phyloP scores from a whole-genome alignment of 2,329 filamentous ascomycete species.

The Fusarium transvaalense region DNA sequence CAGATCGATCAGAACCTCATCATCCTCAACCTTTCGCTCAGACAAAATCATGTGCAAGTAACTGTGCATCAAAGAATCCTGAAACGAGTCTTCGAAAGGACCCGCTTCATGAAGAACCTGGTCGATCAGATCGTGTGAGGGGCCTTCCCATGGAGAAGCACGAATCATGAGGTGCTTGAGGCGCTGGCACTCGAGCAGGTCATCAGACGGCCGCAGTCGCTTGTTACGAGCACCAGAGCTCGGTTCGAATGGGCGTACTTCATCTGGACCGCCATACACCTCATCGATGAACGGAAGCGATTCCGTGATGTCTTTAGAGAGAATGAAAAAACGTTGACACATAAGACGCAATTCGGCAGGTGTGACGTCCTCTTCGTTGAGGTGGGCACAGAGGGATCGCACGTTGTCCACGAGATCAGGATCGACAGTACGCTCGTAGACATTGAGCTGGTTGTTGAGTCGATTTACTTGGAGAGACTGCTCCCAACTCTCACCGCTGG shows the following conservation, averaged over 20 bases:
- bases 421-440: conserved; percentile 13
- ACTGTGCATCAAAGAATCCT: not conserved
- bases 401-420: not conserved
- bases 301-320: not conserved
- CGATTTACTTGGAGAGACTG: not conserved
- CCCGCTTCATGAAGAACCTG: not conserved
- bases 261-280: not conserved
- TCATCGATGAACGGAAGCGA: not conserved
- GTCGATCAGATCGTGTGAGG: not conserved
- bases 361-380: not conserved
- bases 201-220: not conserved
- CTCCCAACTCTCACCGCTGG: conserved; percentile 3
- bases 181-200: conserved; percentile 10
- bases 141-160: not conserved
- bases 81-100: not conserved
- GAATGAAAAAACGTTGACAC: not conserved
- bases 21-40: not conserved
- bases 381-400: not conserved
- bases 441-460: conserved; percentile 4
- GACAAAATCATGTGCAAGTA: not conserved
- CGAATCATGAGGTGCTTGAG: conserved; percentile 24
- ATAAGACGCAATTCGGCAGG: not conserved
- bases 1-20: not conserved
- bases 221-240: not conserved
- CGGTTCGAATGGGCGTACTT: not conserved